A percentile compares a stretch with the other conserved stretches of the same genome.
Conservation (phyloP, 768 basidiomycete species). For the Cyclocybe aegerita region DNA sequence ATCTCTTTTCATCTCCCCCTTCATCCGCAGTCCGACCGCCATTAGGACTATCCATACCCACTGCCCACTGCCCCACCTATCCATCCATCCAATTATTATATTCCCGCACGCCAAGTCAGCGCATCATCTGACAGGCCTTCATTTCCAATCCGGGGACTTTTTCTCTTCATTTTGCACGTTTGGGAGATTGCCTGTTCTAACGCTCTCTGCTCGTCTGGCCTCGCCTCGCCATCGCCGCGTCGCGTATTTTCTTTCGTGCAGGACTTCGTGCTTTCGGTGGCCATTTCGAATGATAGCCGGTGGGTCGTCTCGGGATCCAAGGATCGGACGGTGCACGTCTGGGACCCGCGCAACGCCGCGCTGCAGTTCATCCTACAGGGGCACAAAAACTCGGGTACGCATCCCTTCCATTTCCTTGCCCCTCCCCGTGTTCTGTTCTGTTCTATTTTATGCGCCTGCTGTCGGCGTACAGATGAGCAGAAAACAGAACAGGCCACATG, state of each 20-base stretch:
- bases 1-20: neutral
- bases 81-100: neutral
- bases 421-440: neutral
- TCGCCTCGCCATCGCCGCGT: too few species aligned
- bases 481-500: too few species aligned
- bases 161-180: neutral
- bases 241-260: slow-evolving; percentile 23
- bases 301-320: slow-evolving; percentile 95
- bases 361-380: slow-evolving; percentile 91
- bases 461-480: too few species aligned
- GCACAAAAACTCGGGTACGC: slow-evolving; percentile 18
- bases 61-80: neutral
- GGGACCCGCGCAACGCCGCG: slow-evolving; percentile 72
- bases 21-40: neutral
- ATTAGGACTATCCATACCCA: too few species aligned
- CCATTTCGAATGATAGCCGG: slow-evolving; percentile 85
- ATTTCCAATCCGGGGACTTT: neutral
- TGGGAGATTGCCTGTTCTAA: too few species aligned
- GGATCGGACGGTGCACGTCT: slow-evolving; percentile 93
- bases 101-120: too few species aligned
- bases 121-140: slow-evolving; percentile 2
- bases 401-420: neutral
- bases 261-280: slow-evolving; percentile 52
- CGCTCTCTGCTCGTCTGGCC: too few species aligned
- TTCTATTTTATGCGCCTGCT: too few species aligned